Evolutionary conservation across 345 rosid genomes (phyloP), one percentile per base, ranked within the genome.

Genomic region (Xanthoceras sorbifolium): DNA sequence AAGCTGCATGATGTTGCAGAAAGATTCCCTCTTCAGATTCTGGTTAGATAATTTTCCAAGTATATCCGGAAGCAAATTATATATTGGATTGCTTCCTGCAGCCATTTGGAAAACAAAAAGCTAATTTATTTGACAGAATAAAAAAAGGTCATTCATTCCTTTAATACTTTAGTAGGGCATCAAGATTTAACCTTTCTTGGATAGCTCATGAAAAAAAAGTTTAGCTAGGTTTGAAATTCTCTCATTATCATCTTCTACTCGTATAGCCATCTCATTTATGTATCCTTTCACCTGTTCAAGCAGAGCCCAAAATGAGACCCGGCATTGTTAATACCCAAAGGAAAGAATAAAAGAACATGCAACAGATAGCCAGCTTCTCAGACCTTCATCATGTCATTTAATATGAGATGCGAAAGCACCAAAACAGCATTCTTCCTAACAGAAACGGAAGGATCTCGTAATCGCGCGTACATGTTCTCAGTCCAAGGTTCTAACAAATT

Each of bases 311-410:
- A 74, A 80, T 86, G 62, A 84, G 80, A 50, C 60, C 60, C 25
- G 75, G 36, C 76, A 67, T 59, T 72, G 57, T 67, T 31, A 63
- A n/a, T 44, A 72, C 32, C 28, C 26, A 22, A 1, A 0, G n/a
- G 7, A 15, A 64, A 78, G 69, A 28, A 72, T n/a, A 23, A 26
- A 72, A 54, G 77, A 64, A 62, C 34, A 74, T 57, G 76, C 77
- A 80, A 65, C 28, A 26, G 44, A 26, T 52, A 71, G 22, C 67
- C 48, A 73, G 79, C 48, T 15, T 69, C 42, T 75, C 81, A 18
- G 46, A 96, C 98, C 98, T 93, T 96, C 99, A 96, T 96, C 99
- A 96, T 96, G 77, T 96, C 99, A 84, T 96, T 96, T 86, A 93
- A 82, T 84, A 96, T 96, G 81, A 96, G 97, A 86, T 93, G 99